Base-by-base conservation (phyloP, 176 grass and related monocot genomes). In the Poa pratensis region DNA sequence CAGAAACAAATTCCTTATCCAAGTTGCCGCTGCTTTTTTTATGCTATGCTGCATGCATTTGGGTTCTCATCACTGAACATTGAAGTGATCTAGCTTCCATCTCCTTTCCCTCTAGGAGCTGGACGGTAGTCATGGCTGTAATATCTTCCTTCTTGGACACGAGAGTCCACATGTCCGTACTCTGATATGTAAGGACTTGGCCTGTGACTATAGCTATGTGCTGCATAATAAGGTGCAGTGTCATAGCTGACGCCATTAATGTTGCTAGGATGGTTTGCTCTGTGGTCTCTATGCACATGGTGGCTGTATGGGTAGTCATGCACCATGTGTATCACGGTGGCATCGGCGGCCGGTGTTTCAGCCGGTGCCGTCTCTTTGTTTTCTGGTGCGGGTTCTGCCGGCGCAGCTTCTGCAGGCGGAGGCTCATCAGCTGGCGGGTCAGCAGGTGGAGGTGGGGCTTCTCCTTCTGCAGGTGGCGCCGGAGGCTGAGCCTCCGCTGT, bases 31-130 rank as follows among this genome's bases (percentile, higher is more conserved):
- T 43, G 11, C 23, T 14, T 85, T 35, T 57, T 73, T 87, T 83
- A 96, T 6, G 52, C 55, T 77, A 97, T 97, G 54, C 24, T 85
- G 87, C 94, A 97, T 69, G 92, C 90, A 48, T 94, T 91, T 46
- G 92, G 89, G 27, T 91, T 94, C 71, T 97, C 87, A 20, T 96
- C 91, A 34, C 91, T 96, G 71, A 96, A 96, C 46, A 88, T 83
- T 17, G 87, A 92, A n/a, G 89, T 91, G 70, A 90, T 88, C 19
- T 90, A 85, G 53, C 35, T 91, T 30, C 91, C 85, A 73, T 93
- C 87, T 72, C 84, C 89, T 79, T 77, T 91, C 7, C 86, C 85
- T 32, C 78, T 80, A 68, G 37, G 45, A 40, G 28, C 73, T 22
- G 76, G 58, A 82, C 86, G 79, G 39, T 66, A 66, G 20, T 88